phyloP scores from a whole-genome alignment of 768 basidiomycete species.

The Bullera alba region DNA sequence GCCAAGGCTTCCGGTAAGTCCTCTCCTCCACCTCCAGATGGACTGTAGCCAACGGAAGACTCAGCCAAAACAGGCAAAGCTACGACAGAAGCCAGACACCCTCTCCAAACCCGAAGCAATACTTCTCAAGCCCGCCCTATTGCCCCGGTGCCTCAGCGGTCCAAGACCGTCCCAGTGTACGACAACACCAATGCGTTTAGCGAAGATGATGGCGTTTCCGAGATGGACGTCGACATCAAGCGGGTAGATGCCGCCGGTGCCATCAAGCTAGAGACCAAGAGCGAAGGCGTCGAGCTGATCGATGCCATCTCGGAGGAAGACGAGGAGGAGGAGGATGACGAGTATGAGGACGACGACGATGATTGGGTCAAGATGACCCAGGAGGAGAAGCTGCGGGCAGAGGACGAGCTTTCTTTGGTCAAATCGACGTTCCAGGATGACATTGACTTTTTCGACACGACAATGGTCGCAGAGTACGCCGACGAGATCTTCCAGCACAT shows the following conservation, averaged over 20 bases:
- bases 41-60: background rate
- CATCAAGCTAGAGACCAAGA: constrained; percentile 49
- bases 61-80: constrained; percentile 2
- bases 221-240: constrained; percentile 36
- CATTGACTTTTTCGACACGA: constrained; percentile 70
- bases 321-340: constrained; percentile 28
- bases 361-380: constrained; percentile 47
- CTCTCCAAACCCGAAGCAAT: constrained; percentile 21
- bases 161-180: constrained; percentile 18
- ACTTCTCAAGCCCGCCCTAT: constrained; percentile 27
- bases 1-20: constrained; percentile 27
- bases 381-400: constrained; percentile 39
- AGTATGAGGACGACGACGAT: constrained; percentile 47
- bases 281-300: constrained; percentile 27
- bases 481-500: constrained; percentile 98
- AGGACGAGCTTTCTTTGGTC: constrained; percentile 58
- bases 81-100: constrained; percentile 26
- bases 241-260: constrained; percentile 51
- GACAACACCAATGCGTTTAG: constrained; percentile 11
- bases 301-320: constrained; percentile 47
- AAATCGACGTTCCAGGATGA: constrained; percentile 63
- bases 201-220: constrained; percentile 24
- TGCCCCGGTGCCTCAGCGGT: constrained; percentile 31
- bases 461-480: constrained; percentile 98
- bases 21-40: background rate